These are phyloP conservation scores for Xylaria nigripes DNA, from an alignment of 495 filamentous ascomycete genomes.

Conservation along the genomic window DNA sequence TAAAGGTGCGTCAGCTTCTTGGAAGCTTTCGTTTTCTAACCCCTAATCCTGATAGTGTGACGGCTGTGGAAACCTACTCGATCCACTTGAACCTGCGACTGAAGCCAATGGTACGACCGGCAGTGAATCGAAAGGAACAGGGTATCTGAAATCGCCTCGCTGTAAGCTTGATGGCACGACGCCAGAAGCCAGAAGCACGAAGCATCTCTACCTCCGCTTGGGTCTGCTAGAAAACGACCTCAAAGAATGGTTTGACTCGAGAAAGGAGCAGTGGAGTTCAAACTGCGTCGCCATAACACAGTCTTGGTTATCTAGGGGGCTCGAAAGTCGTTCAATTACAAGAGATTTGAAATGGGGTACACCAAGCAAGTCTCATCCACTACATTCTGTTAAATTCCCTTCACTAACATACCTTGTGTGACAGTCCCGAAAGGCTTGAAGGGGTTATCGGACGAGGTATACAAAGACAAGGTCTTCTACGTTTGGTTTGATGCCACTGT, in stretches of 20 bases:
- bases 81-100: conserved; percentile 24
- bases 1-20: background rate
- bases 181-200: conserved; percentile 58
- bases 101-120: background rate
- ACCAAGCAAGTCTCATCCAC: conserved; percentile 22
- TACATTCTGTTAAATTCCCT: background rate
- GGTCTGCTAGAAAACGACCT: conserved; percentile 71
- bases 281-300: conserved; percentile 66
- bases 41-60: conserved; percentile 48
- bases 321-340: conserved; percentile 83
- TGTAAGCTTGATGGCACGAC: conserved; percentile 82
- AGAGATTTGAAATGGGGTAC: conserved; percentile 87
- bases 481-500: conserved; percentile 95
- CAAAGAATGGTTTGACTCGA: conserved; percentile 56
- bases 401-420: background rate
- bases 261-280: conserved; percentile 56
- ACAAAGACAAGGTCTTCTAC: conserved; percentile 81
- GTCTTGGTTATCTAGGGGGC: conserved; percentile 72
- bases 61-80: conserved; percentile 68
- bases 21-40: background rate
- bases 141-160: conserved; percentile 36
- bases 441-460: conserved; percentile 51
- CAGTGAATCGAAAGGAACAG: conserved; percentile 35
- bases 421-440: conserved; percentile 7
- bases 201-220: conserved; percentile 63